A percentile compares a stretch with the other conserved stretches of the same genome.
Evolutionary conservation across 148 eudicot species (phyloP).

Genomic region (Rheum nobile): DNA sequence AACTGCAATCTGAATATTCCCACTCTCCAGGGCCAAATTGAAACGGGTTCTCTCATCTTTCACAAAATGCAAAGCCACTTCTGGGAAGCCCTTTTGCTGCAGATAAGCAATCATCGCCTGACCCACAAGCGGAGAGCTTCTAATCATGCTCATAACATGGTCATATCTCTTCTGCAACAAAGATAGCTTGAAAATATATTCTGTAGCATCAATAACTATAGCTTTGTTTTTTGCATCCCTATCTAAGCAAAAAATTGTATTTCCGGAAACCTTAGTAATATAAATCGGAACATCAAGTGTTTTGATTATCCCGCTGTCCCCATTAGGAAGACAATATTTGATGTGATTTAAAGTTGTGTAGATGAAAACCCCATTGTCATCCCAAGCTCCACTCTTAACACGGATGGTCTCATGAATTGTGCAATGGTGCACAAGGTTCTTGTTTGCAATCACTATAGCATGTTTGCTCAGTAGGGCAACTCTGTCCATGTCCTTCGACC

Average conservation of each 20-base stretch:
- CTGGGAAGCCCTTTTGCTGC: constrained; percentile 14
- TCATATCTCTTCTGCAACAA: constrained; percentile 6
- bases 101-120: constrained; percentile 12
- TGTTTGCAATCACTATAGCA: constrained; percentile 6
- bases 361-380: constrained; percentile 13
- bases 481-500: constrained; percentile 12
- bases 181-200: constrained; percentile 10
- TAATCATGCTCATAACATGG: constrained; percentile 10
- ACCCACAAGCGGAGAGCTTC: constrained; percentile 1
- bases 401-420: constrained; percentile 10
- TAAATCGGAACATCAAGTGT: constrained; percentile 7
- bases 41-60: constrained; percentile 23
- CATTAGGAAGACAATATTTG: constrained; percentile 11
- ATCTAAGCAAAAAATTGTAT: constrained; percentile 9
- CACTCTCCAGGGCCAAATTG: constrained; percentile 18
- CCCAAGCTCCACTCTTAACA: constrained; percentile 13
- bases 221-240: constrained; percentile 1
- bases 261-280: constrained; percentile 9
- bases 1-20: constrained; percentile 31
- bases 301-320: constrained; percentile 11
- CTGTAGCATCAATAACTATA: constrained; percentile 8
- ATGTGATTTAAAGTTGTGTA: constrained; percentile 8
- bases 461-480: constrained; percentile 14
- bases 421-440: constrained; percentile 10
- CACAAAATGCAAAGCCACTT: constrained; percentile 15